Conservation (phyloP, 305 asterid species). For the Fraxinus ornus region DNA sequence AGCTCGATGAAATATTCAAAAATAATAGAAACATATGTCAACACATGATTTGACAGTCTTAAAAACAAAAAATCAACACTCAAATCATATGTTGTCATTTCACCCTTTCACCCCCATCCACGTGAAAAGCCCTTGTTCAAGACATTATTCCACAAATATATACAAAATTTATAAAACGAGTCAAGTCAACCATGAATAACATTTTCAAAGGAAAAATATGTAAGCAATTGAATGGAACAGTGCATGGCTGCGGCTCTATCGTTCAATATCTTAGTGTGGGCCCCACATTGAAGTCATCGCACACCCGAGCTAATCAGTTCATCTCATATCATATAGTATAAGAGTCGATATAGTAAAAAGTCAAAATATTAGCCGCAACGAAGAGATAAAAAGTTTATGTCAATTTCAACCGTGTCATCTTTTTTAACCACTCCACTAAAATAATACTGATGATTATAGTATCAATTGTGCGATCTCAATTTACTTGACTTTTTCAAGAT, state of each 20-base stretch:
- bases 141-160: too few species aligned
- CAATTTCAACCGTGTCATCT: neutral
- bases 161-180: neutral
- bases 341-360: neutral
- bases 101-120: too few species aligned
- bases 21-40: too few species aligned
- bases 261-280: neutral
- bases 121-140: too few species aligned
- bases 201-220: neutral
- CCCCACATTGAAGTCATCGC: neutral
- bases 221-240: neutral
- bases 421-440: neutral
- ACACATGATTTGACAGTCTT: too few species aligned
- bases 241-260: neutral
- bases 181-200: neutral
- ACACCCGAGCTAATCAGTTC: too few species aligned
- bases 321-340: too few species aligned
- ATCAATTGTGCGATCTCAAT: neutral
- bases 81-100: too few species aligned
- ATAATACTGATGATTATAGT: neutral
- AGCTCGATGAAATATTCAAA: too few species aligned
- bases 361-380: neutral
- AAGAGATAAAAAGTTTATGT: too few species aligned
- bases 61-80: too few species aligned
- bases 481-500: neutral